phyloP scores from a whole-genome alignment of 2,329 filamentous ascomycete genomes.

The Alternaria infectoria region DNA sequence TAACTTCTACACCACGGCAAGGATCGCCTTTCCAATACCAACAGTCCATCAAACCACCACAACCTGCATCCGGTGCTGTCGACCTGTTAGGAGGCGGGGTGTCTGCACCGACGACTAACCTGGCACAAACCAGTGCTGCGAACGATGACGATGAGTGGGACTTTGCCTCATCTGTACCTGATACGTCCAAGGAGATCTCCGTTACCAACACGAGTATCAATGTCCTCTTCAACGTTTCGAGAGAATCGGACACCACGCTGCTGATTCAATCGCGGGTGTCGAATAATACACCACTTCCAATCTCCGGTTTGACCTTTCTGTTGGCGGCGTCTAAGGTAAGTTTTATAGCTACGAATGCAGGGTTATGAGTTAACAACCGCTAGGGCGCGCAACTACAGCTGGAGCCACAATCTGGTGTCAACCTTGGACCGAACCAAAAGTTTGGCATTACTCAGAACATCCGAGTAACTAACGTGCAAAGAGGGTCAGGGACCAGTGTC shows the following conservation, averaged over 20 bases:
- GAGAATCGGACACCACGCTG: conserved; percentile 65
- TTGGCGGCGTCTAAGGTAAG: conserved; percentile 88
- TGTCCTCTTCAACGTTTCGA: conserved; percentile 74
- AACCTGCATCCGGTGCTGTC: conserved; percentile 37
- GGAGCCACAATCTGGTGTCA: conserved; percentile 82
- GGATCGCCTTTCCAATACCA: conserved; percentile 58
- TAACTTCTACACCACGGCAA: conserved; percentile 61
- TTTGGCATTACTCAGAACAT: conserved; percentile 84
- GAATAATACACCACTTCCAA: conserved; percentile 73
- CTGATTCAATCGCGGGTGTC: conserved; percentile 80
- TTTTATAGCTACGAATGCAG: neutral
- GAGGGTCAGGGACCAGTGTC: conserved; percentile 75
- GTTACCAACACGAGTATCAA: conserved; percentile 74
- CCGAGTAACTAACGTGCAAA: conserved; percentile 75
- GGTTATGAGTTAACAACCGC: conserved; percentile 12
- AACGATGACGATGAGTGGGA: conserved; percentile 97
- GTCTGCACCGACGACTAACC: conserved; percentile 31
- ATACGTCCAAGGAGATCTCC: conserved; percentile 68
- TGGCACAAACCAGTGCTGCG: conserved; percentile 52
- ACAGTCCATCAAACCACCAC: conserved; percentile 49
- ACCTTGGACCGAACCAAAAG: conserved; percentile 72
- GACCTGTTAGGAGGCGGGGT: conserved; percentile 47
- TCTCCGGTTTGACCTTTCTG: conserved; percentile 86
- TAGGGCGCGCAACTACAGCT: conserved; percentile 83
- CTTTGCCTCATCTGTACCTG: conserved; percentile 85